These are phyloP conservation scores for Echria macrotheca DNA, from an alignment of 495 filamentous ascomycete genomes.

Conservation along the genomic window DNA sequence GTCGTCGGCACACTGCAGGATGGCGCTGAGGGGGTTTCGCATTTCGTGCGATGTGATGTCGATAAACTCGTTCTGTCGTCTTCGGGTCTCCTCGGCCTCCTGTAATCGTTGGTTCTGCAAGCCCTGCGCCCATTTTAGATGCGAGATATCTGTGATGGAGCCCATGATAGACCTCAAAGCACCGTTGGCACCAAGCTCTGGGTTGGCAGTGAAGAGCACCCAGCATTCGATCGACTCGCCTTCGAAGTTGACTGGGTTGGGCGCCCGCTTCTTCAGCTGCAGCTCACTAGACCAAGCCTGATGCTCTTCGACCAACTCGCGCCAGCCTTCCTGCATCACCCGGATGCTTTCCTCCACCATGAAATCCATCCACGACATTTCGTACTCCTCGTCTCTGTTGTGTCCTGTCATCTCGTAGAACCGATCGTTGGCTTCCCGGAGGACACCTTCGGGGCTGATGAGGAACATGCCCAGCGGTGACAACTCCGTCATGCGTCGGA, in stretches of 20 bases:
- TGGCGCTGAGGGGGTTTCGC: constrained; percentile 65
- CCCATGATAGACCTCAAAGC: constrained; percentile 58
- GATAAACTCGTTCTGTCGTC: constrained; percentile 64
- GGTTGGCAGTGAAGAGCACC: constrained; percentile 59
- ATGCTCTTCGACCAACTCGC: constrained; percentile 43
- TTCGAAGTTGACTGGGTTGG: constrained; percentile 34
- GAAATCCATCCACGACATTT: constrained; percentile 29
- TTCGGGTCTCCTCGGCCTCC: constrained; percentile 53
- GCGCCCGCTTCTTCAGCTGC: constrained; percentile 54
- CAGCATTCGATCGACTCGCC: constrained; percentile 49
- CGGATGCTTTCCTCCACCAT: constrained; percentile 34
- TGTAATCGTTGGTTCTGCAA: constrained; percentile 50
- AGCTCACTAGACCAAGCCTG: constrained; percentile 54
- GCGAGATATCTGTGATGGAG: constrained; percentile 46
- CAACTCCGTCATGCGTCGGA: constrained; percentile 32
- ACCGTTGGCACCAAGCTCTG: constrained; percentile 49
- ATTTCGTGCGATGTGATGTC: constrained; percentile 75
- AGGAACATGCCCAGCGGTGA: constrained; percentile 34
- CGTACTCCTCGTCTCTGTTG: constrained; percentile 21
- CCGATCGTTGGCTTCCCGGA: constrained; percentile 30
- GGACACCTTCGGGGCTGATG: constrained; percentile 29
- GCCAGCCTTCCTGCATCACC: constrained; percentile 62
- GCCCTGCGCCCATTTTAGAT: constrained; percentile 52
- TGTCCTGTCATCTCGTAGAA: constrained; percentile 34
- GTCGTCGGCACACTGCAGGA: constrained; percentile 66